Evolutionary conservation across 192 early-diverging fungal species (phyloP), one percentile per base, ranked within the genome.

Genomic region (Chytriomyces hyalinus): DNA sequence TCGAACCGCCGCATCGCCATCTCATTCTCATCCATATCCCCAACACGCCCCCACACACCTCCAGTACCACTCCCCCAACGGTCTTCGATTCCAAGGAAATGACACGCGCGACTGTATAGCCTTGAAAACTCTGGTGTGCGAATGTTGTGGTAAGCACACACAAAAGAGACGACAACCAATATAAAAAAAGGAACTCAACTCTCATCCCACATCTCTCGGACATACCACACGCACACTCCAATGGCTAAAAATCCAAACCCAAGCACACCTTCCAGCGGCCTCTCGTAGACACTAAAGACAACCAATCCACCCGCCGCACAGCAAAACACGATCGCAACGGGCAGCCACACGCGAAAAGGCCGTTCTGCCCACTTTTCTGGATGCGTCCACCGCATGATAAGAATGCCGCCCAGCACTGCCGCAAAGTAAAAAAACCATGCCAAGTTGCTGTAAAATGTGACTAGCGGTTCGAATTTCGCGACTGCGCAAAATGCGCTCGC

Each of bases 381-480:
- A 67, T 67, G 66, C n/a, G 80, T 86, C 59, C 82, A 89, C 22
- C 93, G 81, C 72, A 94, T 73, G 5, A 90, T 73, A 3, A 93
- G 51, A 15, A 93, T 70, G 10, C 85, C 92, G 13, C 66, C 66
- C 17, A 92, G 67, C 15, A 93, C 90, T 61, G 89, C 89, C 28
- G 89, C 78, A 67, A 92, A 81, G 67, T 93, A 93, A 67, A 92
- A 93, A 50, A 73, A 65, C 93, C 93, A 94, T 3, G 91, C 88
- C 44, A 88, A 86, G 13, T 93, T 89, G 17, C 90, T 91, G 80
- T 91, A 94, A 66, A 94, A 91, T 65, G 90, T 94, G 48, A 94
- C 89, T 5, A 94, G 84, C 5, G 83, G 84, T n/a, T 80, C 85
- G 71, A 93, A 93, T 13, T 84, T 81, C 7, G 93, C 93, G 2